A percentile compares a stretch with the other conserved stretches of the same genome.
phyloP scores from a whole-genome alignment of 768 basidiomycete species.

The Fibroporia radiculosa region DNA sequence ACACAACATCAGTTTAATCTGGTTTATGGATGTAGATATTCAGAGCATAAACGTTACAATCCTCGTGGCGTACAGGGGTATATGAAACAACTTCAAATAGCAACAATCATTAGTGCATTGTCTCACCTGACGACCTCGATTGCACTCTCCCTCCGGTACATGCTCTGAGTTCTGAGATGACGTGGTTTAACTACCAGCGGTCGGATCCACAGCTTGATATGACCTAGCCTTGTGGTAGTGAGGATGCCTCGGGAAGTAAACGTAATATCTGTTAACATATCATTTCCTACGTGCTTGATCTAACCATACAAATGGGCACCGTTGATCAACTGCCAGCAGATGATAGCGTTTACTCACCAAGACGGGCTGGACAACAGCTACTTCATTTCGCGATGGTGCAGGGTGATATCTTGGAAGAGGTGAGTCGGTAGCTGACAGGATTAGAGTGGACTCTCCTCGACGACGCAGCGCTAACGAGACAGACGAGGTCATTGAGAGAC shows the following conservation, averaged over 20 bases:
- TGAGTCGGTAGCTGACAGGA: slow-evolving; percentile 43
- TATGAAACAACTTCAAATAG: too few species aligned
- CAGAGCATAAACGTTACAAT: too few species aligned
- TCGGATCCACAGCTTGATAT: slow-evolving; percentile 80
- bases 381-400: slow-evolving; percentile 85
- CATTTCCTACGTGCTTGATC: slow-evolving; percentile 78
- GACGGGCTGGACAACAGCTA: slow-evolving; percentile 86
- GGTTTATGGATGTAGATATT: too few species aligned
- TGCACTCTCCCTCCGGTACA: slow-evolving; percentile 13
- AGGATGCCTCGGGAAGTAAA: slow-evolving; percentile 77
- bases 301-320: slow-evolving; percentile 22
- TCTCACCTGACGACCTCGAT: slow-evolving; percentile 4
- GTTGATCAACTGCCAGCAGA: not conserved
- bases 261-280: slow-evolving; percentile 64
- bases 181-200: slow-evolving; percentile 44
- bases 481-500: slow-evolving; percentile 72
- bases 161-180: slow-evolving; percentile 18
- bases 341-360: slow-evolving; percentile 42
- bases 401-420: slow-evolving; percentile 64
- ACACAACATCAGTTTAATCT: too few species aligned
- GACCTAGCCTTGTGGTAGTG: slow-evolving; percentile 70
- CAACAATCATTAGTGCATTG: too few species aligned
- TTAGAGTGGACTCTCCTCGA: slow-evolving; percentile 39
- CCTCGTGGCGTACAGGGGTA: too few species aligned
- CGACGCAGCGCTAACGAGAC: slow-evolving; percentile 66